Conservation (phyloP, 139 green algal genomes). For the Diplosphaera chodatii region DNA sequence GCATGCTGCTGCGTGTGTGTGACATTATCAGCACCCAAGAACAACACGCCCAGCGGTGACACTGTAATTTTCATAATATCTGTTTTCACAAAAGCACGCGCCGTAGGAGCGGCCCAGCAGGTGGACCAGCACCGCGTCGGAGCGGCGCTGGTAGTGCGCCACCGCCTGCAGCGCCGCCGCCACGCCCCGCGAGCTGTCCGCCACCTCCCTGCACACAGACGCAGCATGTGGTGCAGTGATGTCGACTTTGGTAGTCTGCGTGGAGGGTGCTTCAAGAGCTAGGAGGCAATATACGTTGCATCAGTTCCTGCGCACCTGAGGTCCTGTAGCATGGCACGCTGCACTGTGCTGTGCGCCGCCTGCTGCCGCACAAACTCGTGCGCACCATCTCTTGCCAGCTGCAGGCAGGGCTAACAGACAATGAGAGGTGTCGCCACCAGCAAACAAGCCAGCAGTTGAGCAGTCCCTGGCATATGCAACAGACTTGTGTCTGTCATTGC, state of each 20-base stretch:
- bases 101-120: conserved; percentile 7
- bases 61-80: not conserved
- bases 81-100: not conserved
- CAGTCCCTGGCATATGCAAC: too few relatives aligned
- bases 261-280: not conserved
- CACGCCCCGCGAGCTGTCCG: conserved; percentile 4
- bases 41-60: too few relatives aligned
- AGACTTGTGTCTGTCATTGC: too few relatives aligned
- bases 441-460: too few relatives aligned
- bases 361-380: not conserved
- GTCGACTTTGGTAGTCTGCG: too few relatives aligned
- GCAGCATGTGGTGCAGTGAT: too few relatives aligned
- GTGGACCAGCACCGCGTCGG: conserved; percentile 1
- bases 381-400: not conserved
- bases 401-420: not conserved
- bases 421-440: too few relatives aligned
- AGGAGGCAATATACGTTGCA: too few relatives aligned
- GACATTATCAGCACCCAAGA: too few relatives aligned
- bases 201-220: conserved; percentile 2
- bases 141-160: not conserved
- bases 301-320: too few relatives aligned
- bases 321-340: not conserved
- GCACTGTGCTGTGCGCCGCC: not conserved
- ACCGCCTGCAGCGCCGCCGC: not conserved
- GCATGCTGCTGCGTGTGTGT: not conserved